A percentile compares a stretch with the other conserved stretches of the same genome.
Conservation (phyloP, 345 rosid genomes). For the Psidium friedrichsthalianum region DNA sequence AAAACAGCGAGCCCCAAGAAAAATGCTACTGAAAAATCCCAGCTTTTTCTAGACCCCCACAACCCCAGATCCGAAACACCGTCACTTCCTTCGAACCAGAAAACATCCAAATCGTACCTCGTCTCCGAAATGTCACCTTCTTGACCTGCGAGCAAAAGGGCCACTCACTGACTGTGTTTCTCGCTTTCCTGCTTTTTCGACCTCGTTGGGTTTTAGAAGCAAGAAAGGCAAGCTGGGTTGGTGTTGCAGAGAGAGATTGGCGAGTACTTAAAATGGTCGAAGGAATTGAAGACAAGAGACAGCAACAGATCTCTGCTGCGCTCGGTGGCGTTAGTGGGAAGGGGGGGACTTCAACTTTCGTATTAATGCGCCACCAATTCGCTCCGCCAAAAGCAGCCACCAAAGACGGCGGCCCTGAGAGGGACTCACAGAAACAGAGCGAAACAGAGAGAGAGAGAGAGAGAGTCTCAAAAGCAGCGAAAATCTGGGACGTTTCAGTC, state of each 20-base stretch:
- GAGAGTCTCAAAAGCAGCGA: constrained; percentile 24
- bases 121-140: not conserved
- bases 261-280: constrained; percentile 9
- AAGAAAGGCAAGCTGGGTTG: not conserved
- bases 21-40: constrained; percentile 18
- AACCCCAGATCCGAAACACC: constrained; percentile 8
- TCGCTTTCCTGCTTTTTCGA: not conserved
- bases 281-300: constrained; percentile 2
- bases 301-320: not conserved
- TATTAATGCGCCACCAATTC: constrained; percentile 24
- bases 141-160: not conserved
- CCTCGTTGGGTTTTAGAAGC: not conserved
- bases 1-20: constrained; percentile 9
- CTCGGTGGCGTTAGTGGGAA: not conserved
- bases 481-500: not conserved
- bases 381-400: not conserved
- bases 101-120: not conserved
- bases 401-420: constrained; percentile 5
- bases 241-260: not conserved
- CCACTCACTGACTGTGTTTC: not conserved
- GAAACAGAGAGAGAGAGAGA: constrained; percentile 4
- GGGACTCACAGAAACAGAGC: constrained; percentile 19
- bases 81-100: not conserved
- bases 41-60: not conserved
- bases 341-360: not conserved